Percentiles rank a stretch among this genome's conserved stretches.
Evolutionary conservation across 2,329 filamentous ascomycete genomes (phyloP).

Genomic region (Graphiopsis chlorocephala): DNA sequence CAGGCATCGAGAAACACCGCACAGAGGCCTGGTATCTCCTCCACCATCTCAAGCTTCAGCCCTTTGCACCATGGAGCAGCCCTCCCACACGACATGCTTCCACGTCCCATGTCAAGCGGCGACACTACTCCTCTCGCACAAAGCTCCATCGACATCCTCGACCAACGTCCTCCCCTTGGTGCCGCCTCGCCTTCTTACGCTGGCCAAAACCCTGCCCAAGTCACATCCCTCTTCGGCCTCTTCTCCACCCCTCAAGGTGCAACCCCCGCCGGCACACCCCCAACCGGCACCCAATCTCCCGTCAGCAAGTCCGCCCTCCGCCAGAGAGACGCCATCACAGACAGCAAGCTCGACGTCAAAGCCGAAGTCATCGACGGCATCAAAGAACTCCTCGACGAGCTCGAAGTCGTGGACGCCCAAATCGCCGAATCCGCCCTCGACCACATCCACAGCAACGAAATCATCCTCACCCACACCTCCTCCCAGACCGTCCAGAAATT

Average conservation of each 20-base stretch:
- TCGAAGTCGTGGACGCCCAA: constrained; percentile 88
- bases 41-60: constrained; percentile 47
- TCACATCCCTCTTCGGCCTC: constrained; percentile 82
- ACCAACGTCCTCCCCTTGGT: constrained; percentile 59
- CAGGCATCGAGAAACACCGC: constrained; percentile 23
- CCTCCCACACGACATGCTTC: constrained; percentile 24
- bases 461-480: constrained; percentile 84
- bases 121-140: constrained; percentile 5
- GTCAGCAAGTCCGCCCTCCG: constrained; percentile 31
- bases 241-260: constrained; percentile 64
- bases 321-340: constrained; percentile 34
- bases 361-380: constrained; percentile 93
- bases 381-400: constrained; percentile 91
- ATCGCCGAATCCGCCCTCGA: constrained; percentile 85
- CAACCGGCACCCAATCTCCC: constrained; percentile 36
- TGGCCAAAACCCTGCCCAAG: constrained; percentile 37
- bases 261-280: constrained; percentile 50
- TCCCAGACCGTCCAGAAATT: constrained; percentile 87
- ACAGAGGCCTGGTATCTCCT: constrained; percentile 27
- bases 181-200: constrained; percentile 61
- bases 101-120: constrained; percentile 12
- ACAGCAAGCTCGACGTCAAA: constrained; percentile 63
- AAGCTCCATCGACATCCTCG: background rate
- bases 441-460: constrained; percentile 89
- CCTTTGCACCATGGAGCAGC: constrained; percentile 45